Percentiles rank a stretch among this genome's conserved stretches.
phyloP scores from a whole-genome alignment of 2,329 filamentous ascomycete genomes.

The Aciculosporium take region DNA sequence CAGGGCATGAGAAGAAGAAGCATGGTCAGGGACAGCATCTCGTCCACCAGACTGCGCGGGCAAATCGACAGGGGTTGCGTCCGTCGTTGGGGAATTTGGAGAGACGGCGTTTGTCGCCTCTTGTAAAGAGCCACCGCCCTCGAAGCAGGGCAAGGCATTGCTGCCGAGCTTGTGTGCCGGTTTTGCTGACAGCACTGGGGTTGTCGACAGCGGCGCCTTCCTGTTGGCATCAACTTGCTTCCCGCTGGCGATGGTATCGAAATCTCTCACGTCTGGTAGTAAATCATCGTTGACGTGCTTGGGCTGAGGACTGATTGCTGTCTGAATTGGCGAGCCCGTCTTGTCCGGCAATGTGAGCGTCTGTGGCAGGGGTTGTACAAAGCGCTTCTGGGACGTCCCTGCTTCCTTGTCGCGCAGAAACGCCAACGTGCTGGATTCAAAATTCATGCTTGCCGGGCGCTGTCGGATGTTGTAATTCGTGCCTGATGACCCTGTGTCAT shows the following conservation, averaged over 20 bases:
- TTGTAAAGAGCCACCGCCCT: slow-evolving; percentile 37
- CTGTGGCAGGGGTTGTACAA: neutral
- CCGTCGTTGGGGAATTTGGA: slow-evolving; percentile 11
- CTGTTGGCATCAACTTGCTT: slow-evolving; percentile 42
- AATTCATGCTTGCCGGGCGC: slow-evolving; percentile 68
- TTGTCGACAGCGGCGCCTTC: slow-evolving; percentile 56
- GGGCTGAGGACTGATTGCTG: neutral
- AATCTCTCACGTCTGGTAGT: slow-evolving; percentile 59
- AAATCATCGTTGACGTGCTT: slow-evolving; percentile 38
- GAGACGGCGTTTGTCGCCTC: slow-evolving; percentile 18
- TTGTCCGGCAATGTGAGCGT: neutral
- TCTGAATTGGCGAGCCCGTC: neutral
- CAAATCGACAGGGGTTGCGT: too few relatives aligned
- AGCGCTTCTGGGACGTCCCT: slow-evolving; percentile 21
- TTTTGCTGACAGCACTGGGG: slow-evolving; percentile 66
- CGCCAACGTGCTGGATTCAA: slow-evolving; percentile 63
- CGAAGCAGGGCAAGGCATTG: slow-evolving; percentile 86
- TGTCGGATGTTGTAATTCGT: slow-evolving; percentile 32
- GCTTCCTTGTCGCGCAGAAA: slow-evolving; percentile 66
- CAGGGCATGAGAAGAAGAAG: slow-evolving; percentile 55
- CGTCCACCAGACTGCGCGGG: neutral
- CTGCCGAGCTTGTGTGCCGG: slow-evolving; percentile 82
- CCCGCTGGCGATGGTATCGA: slow-evolving; percentile 34
- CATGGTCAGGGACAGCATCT: slow-evolving; percentile 21
- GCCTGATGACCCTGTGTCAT: slow-evolving; percentile 12